Evolutionary conservation across 768 basidiomycete species (phyloP).

Genomic region (Xerocomus potaroensis): DNA sequence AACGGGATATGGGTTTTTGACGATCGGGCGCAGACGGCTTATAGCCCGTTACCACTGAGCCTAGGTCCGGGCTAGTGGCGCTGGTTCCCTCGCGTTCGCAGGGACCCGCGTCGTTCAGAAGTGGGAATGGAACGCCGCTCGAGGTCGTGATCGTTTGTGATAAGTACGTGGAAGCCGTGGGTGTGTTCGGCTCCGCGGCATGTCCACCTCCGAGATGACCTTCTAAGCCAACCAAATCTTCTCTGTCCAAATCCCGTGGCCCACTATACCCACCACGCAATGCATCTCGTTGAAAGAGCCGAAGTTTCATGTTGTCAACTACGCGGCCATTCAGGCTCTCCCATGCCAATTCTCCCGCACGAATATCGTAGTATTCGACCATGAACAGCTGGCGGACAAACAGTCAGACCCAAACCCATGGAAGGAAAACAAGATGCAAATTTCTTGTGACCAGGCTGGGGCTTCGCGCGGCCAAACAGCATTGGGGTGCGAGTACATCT

Average conservation of each 20-base stretch:
- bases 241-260: slow-evolving; percentile 26
- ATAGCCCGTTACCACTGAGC: slow-evolving; percentile 7
- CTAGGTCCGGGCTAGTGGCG: slow-evolving; percentile 7
- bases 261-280: slow-evolving; percentile 18
- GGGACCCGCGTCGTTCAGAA: slow-evolving; percentile 22
- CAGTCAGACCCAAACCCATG: slow-evolving; percentile 14
- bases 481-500: too few relatives aligned
- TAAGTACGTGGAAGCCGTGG: slow-evolving; percentile 33
- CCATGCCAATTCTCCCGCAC: slow-evolving; percentile 52
- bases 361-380: slow-evolving; percentile 67
- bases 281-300: slow-evolving; percentile 35
- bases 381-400: slow-evolving; percentile 38
- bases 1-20: slow-evolving; percentile 15
- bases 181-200: slow-evolving; percentile 37
- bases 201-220: slow-evolving; percentile 29
- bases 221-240: slow-evolving; percentile 25
- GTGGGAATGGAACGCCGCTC: slow-evolving; percentile 21
- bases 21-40: slow-evolving; percentile 15
- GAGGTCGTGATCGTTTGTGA: slow-evolving; percentile 25
- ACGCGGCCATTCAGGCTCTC: slow-evolving; percentile 44
- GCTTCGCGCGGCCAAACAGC: too few relatives aligned
- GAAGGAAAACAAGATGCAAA: background rate
- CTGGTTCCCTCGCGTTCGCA: slow-evolving; percentile 19
- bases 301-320: slow-evolving; percentile 51
- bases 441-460: slow-evolving; percentile 1